Evolutionary conservation across 2,329 filamentous ascomycete species (phyloP), one percentile per base, ranked within the genome.

Genomic region (Beauveria caledonica): DNA sequence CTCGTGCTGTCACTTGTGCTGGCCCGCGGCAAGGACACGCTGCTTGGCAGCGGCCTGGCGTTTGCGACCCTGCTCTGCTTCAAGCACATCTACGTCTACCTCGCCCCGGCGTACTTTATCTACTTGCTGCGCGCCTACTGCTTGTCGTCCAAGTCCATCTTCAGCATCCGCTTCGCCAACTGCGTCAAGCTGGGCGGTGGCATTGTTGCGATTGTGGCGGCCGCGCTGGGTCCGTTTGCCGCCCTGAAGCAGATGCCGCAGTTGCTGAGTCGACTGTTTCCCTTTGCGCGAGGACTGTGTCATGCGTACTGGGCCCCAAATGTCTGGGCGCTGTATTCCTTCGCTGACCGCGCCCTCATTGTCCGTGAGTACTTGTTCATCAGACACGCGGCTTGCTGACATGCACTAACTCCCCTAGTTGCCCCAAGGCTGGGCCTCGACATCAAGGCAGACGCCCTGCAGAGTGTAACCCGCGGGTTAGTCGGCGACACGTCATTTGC

Each of bases 271-370:
- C 83, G 94, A 40, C 77, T 99, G 9, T 99, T 99, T 68, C 94
- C 94, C 0, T 99, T 99, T 72, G 92, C 92, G 1, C 82, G 94
- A 62, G 94, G 94, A 0, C 78, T 99, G 5, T 97, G 93, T 71
- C 94, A 99, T 76, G 94, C 94, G 1, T 99, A 99, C 73, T 99
- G 94, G 94, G 94, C 94, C 13, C 92, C 94, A 0, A 99, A 99
- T 66, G 78, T 96, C 1, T 99, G 94, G 94, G 93, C 94, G 0
- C 83, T 97, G 71, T 99, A 99, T 74, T 97, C 94, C 0, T 96
- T 97, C 71, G 77, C 82, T 2, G 94, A 99, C 69, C 83, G 94
- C 58, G 75, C 91, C 8, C 72, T 99, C 65, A 96, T 99, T 62
- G 84, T 86, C 67, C 74, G 91, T 95, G 77, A 71, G 86, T 74